Evolutionary conservation across 2,329 filamentous ascomycete species (phyloP).

Genomic region (Claviceps maximensis): DNA sequence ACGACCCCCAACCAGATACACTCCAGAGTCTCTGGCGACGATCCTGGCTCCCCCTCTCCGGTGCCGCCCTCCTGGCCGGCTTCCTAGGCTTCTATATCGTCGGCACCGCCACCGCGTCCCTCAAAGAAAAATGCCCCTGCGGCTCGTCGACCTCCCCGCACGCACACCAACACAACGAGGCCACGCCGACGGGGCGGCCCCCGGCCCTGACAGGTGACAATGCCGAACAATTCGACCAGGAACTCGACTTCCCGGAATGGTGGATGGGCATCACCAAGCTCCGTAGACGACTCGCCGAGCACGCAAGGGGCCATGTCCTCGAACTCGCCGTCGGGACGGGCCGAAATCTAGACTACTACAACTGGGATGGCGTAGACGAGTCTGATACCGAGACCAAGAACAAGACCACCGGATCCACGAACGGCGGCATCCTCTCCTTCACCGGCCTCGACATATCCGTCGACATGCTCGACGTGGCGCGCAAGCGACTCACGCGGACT

Average conservation of each 20-base stretch:
- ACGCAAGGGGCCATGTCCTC: conserved; percentile 42
- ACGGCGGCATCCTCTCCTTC: conserved; percentile 34
- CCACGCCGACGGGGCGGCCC: conserved; percentile 34
- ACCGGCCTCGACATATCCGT: conserved; percentile 49
- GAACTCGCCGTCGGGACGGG: conserved; percentile 52
- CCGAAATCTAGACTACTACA: conserved; percentile 45
- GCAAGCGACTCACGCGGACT: conserved; percentile 33
- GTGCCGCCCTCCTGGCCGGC: conserved; percentile 30
- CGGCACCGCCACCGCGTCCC: conserved; percentile 23
- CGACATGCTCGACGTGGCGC: conserved; percentile 46
- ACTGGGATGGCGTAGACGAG: conserved; percentile 33
- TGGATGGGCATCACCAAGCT: conserved; percentile 41
- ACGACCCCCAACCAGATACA: conserved; percentile 17
- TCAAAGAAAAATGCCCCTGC: conserved; percentile 14
- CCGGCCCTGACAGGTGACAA: conserved; percentile 30
- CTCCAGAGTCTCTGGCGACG: conserved; percentile 23
- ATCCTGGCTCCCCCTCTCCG: conserved; percentile 32
- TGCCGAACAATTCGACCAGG: conserved; percentile 44
- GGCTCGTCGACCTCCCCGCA: conserved; percentile 8
- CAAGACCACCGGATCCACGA: background rate
- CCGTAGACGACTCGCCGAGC: conserved; percentile 32
- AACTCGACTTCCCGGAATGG: conserved; percentile 43
- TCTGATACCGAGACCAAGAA: background rate
- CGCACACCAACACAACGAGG: conserved; percentile 13
- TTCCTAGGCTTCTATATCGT: conserved; percentile 35